Evolutionary conservation across 192 early-diverging fungal genomes (phyloP), one percentile per base, ranked within the genome.

Genomic region (Coemansia aciculifera): DNA sequence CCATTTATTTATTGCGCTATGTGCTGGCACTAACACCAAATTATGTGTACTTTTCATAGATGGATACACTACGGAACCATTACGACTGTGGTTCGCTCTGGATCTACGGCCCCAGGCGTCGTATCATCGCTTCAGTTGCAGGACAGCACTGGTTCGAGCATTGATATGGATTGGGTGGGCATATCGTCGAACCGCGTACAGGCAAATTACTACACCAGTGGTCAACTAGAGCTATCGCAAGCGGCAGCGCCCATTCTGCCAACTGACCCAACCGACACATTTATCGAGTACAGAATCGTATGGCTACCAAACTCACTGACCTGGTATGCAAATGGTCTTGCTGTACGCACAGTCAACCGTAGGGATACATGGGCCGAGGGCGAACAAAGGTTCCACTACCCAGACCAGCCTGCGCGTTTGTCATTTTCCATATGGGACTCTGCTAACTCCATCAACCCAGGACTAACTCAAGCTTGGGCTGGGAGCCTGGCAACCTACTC

Each of bases 391-490:
- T 84, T 73, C 66, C 78, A 68, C 70, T 88, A 72, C 62, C 89
- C 89, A 2, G 51, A 67, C 21, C 72, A 73, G 37, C 76, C 77
- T 1, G 75, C 84, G 0, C 74, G 80, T 29, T 67, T 88, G 10
- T 83, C 85, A 0, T 87, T 89, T 69, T 84, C 86, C 1, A 86
- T 90, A 39, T 90, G 89, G 89, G 84, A 89, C 68, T 79, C 83
- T 11, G 77, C 85, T 31, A 63, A 24, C 38, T 74, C 64, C 29
- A 66, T 13, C 34, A 73, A 76, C 74, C 79, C 62, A 62, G 81
- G 1, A 12, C 46, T 40, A 60, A 84, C 59, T 63, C 84, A 86
- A 81, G 70, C 32, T 74, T 87, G 61, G 88, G 87, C 65, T 21
- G 79, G 79, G 12, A 67, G 29, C 38, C 49, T 81, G 17, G 74